Conservation (phyloP, 371 early-diverging fungal species). For the Mortierella sp. region DNA sequence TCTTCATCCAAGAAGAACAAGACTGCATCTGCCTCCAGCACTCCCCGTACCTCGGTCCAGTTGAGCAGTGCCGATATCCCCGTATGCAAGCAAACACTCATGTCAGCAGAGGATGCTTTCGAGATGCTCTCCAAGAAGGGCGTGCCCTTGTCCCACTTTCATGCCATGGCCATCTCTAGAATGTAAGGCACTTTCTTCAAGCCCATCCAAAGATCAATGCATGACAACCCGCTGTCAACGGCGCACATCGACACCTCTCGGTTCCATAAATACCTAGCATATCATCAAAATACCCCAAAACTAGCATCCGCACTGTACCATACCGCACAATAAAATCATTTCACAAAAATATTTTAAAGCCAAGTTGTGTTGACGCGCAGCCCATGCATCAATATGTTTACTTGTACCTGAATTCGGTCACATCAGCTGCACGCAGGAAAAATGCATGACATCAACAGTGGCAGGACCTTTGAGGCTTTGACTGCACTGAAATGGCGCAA, state of each 20-base stretch:
- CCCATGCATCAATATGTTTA: too few species aligned
- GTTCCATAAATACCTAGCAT: neutral
- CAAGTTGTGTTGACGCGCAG: neutral
- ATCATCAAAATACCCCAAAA: neutral
- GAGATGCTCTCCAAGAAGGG: conserved; percentile 26
- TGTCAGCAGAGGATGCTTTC: conserved; percentile 11
- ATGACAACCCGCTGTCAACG: neutral
- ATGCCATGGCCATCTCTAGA: conserved; percentile 25
- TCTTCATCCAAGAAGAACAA: conserved; percentile 49
- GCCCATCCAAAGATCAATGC: neutral
- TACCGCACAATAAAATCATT: neutral
- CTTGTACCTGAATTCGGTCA: too few species aligned
- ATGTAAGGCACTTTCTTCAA: conserved; percentile 5
- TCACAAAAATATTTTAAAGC: neutral
- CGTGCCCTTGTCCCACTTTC: conserved; percentile 24
- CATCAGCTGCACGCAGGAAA: neutral
- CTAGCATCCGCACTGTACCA: neutral
- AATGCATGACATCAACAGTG: neutral
- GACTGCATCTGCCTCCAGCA: conserved; percentile 40
- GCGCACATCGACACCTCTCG: neutral
- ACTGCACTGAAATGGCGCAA: neutral
- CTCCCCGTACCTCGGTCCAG: conserved; percentile 41
- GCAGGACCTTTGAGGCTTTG: neutral
- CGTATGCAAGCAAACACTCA: conserved; percentile 17
- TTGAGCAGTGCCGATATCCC: conserved; percentile 16